phyloP scores from a whole-genome alignment of 148 eudicot genomes.

The Rheum nobile region DNA sequence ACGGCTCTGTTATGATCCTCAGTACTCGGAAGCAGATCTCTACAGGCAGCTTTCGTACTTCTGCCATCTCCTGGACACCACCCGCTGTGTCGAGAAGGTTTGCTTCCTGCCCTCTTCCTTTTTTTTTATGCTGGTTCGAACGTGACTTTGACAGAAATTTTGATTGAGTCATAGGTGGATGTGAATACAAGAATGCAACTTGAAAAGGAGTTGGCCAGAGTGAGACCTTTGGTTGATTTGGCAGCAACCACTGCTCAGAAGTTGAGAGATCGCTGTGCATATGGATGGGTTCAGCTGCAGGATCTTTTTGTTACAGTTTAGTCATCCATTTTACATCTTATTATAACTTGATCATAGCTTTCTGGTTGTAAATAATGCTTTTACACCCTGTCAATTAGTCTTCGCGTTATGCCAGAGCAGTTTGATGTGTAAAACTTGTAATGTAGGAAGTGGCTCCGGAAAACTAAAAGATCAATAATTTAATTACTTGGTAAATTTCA shows the following conservation, averaged over 20 bases:
- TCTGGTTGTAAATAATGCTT: neutral
- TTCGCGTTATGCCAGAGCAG: neutral
- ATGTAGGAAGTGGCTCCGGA: neutral
- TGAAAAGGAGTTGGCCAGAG: slow-evolving; percentile 54
- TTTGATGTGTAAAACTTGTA: neutral
- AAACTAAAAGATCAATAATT: no score
- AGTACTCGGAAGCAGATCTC: slow-evolving; percentile 89
- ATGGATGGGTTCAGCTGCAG: slow-evolving; percentile 86
- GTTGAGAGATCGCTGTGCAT: slow-evolving; percentile 70
- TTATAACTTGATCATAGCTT: neutral
- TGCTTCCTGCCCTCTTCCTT: neutral
- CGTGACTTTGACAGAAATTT: neutral
- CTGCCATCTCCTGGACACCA: slow-evolving; percentile 67
- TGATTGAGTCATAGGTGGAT: slow-evolving; percentile 39
- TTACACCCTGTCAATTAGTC: neutral
- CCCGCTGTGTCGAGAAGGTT: slow-evolving; percentile 81
- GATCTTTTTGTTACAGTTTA: slow-evolving; percentile 27
- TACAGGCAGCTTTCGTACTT: slow-evolving; percentile 84
- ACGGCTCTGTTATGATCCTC: neutral
- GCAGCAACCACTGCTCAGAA: slow-evolving; percentile 52
- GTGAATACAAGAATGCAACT: slow-evolving; percentile 29
- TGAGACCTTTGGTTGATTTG: slow-evolving; percentile 48
- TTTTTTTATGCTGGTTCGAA: neutral
- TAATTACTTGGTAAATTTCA: neutral
- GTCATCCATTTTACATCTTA: neutral